Percentiles rank a stretch among this genome's conserved stretches.
Evolutionary conservation across 495 filamentous ascomycete genomes (phyloP).

Genomic region (Penicillium crystallinum): DNA sequence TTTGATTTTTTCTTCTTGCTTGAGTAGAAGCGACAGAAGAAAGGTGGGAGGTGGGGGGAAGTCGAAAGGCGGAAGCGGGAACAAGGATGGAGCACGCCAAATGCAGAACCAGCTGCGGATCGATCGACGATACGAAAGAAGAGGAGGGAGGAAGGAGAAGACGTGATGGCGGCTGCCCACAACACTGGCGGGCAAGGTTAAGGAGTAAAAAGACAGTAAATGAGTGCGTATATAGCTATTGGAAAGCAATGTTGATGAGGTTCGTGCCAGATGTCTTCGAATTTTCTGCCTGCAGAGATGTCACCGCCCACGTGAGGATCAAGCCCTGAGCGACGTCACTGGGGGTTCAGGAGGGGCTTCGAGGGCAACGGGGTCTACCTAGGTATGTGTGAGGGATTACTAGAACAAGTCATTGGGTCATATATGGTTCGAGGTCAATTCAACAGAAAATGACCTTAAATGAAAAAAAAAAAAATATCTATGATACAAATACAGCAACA

Average conservation of each 20-base stretch:
- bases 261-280: conserved; percentile 13
- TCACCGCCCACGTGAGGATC: conserved; percentile 26
- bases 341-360: too few relatives aligned
- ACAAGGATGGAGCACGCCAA: conserved; percentile 25
- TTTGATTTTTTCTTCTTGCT: conserved; percentile 44
- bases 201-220: conserved; percentile 11
- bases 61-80: conserved; percentile 28
- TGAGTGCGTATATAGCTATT: conserved; percentile 2
- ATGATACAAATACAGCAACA: conserved; percentile 9
- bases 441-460: not conserved
- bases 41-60: conserved; percentile 27
- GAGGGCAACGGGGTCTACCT: too few relatives aligned
- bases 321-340: conserved; percentile 16
- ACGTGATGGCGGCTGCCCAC: conserved; percentile 40
- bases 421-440: too few relatives aligned
- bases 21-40: conserved; percentile 39
- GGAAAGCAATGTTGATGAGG: not conserved
- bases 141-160: conserved; percentile 26
- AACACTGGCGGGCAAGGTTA: conserved; percentile 20
- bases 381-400: too few relatives aligned
- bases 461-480: not conserved
- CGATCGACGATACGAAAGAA: conserved; percentile 33
- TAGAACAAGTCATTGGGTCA: too few relatives aligned
- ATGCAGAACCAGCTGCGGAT: conserved; percentile 50
- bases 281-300: conserved; percentile 23